phyloP scores from a whole-genome alignment of 306 rosid genomes.

The Mimosa bimucronata region DNA sequence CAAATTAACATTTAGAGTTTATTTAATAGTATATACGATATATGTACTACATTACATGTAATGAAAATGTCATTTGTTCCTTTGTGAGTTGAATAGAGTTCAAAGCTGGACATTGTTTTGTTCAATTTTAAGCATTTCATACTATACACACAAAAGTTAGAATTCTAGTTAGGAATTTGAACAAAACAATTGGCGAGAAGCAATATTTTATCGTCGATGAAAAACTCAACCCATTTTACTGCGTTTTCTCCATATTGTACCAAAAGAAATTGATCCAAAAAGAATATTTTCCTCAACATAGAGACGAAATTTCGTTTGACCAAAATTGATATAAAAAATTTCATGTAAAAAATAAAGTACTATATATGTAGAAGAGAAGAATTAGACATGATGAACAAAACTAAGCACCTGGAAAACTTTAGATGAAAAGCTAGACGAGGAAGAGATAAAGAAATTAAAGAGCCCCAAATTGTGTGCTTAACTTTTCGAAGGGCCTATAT shows the following conservation, averaged over 20 bases:
- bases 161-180: neutral
- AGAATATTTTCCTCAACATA: neutral
- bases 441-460: too few relatives aligned
- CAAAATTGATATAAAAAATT: neutral
- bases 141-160: neutral
- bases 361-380: neutral
- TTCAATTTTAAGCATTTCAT: neutral
- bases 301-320: neutral
- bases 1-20: neutral
- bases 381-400: neutral
- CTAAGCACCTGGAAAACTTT: neutral
- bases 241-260: neutral
- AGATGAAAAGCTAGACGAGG: neutral
- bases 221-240: neutral
- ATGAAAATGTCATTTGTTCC: neutral
- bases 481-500: too few relatives aligned
- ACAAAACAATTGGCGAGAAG: neutral
- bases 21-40: neutral
- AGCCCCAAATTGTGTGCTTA: too few relatives aligned
- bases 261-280: neutral
- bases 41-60: too few relatives aligned
- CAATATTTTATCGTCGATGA: neutral
- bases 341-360: neutral
- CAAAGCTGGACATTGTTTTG: neutral
- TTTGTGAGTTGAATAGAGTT: neutral